Conservation (phyloP, 2,329 filamentous ascomycete genomes). For the Trichoderma sp. region DNA sequence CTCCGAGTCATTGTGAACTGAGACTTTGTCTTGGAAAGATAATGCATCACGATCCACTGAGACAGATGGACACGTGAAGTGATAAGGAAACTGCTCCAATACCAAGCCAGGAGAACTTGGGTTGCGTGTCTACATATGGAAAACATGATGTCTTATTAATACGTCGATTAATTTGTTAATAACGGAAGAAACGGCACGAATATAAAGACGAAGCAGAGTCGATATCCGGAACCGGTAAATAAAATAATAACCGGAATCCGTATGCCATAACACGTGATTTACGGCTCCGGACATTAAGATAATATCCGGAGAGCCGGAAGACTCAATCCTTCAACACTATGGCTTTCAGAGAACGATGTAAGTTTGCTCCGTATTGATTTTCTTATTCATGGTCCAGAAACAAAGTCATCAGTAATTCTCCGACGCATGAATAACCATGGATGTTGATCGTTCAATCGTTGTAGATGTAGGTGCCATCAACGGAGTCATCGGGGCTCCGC, state of each 20-base stretch:
- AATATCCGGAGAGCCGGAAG: neutral
- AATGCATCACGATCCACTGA: neutral
- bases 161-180: neutral
- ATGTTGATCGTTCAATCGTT: neutral
- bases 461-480: neutral
- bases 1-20: neutral
- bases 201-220: neutral
- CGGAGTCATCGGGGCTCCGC: neutral
- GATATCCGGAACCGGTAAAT: neutral
- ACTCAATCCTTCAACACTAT: neutral
- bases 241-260: neutral
- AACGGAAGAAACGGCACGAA: neutral
- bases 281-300: neutral
- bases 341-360: neutral
- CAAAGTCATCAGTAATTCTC: neutral
- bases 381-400: neutral
- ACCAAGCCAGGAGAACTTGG: neutral
- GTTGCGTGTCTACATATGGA: neutral
- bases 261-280: neutral
- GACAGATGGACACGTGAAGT: neutral
- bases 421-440: neutral
- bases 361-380: neutral
- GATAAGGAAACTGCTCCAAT: neutral
- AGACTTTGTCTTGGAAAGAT: neutral
- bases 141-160: neutral